These are phyloP conservation scores for Cryptococcus floricola DNA, from an alignment of 1,284 basidiomycete genomes.

Conservation along the genomic window DNA sequence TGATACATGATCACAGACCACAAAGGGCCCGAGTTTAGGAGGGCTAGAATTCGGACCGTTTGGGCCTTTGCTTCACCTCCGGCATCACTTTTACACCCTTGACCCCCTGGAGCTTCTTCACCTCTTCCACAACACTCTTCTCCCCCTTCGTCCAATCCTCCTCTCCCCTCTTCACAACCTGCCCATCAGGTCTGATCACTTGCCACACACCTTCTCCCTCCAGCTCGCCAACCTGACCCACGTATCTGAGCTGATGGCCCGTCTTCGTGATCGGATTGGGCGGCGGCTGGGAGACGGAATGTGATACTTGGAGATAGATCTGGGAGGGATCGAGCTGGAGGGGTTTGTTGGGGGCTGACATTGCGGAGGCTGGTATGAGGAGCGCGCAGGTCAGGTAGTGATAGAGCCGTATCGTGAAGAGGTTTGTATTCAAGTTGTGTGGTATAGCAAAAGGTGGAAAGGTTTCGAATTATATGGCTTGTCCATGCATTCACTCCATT, in stretches of 20 bases:
- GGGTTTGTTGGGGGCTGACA: conserved; percentile 19
- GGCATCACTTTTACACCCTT: conserved; percentile 28
- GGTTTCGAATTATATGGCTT: background rate
- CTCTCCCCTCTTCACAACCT: conserved; percentile 7
- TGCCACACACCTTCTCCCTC: conserved; percentile 43
- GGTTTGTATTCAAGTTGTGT: background rate
- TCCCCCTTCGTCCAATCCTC: conserved; percentile 13
- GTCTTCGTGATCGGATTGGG: background rate
- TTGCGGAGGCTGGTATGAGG: conserved; percentile 2
- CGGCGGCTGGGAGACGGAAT: conserved; percentile 13
- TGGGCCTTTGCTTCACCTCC: conserved; percentile 32
- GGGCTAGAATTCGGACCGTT: conserved; percentile 34
- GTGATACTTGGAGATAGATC: conserved; percentile 38
- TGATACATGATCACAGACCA: too few species aligned
- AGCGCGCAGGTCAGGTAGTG: background rate
- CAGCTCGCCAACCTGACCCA: conserved; percentile 42
- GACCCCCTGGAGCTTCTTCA: conserved; percentile 30
- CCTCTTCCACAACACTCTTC: conserved; percentile 11
- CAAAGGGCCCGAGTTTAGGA: too few species aligned
- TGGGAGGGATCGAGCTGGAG: conserved; percentile 26
- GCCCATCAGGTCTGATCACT: conserved; percentile 17
- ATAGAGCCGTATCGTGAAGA: background rate
- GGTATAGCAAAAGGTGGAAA: background rate
- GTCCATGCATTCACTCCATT: background rate
- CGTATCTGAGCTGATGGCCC: conserved; percentile 17